These are phyloP conservation scores for Neurospora sp. DNA, from an alignment of 495 filamentous ascomycete genomes.

Conservation along the genomic window DNA sequence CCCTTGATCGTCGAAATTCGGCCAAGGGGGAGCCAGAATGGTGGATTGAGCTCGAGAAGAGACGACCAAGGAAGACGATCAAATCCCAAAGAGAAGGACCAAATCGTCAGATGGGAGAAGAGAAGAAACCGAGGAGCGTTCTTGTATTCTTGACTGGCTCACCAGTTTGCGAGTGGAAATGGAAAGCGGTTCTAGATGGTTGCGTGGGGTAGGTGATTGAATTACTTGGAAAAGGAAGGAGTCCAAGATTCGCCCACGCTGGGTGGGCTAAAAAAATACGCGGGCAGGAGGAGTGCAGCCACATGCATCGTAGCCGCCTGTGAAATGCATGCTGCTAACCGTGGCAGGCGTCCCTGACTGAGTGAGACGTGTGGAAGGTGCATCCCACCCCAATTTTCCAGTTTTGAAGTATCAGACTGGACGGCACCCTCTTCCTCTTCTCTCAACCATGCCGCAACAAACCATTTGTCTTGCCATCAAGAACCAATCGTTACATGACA, in stretches of 20 bases:
- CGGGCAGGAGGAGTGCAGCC: neutral
- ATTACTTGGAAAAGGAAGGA: too few relatives aligned
- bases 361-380: neutral
- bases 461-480: neutral
- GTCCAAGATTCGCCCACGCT: too few relatives aligned
- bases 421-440: too few relatives aligned
- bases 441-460: too few relatives aligned
- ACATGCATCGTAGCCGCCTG: neutral
- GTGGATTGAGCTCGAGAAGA: neutral
- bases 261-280: neutral
- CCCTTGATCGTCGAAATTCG: too few relatives aligned
- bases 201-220: too few relatives aligned
- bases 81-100: neutral
- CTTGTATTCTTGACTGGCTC: neutral
- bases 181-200: too few relatives aligned
- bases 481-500: neutral
- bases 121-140: neutral
- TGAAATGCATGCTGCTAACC: neutral
- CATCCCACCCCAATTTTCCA: neutral
- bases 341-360: too few relatives aligned
- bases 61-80: neutral
- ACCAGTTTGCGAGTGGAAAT: neutral
- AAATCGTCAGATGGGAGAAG: neutral
- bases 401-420: too few relatives aligned
- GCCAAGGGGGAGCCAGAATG: neutral